A percentile compares a stretch with the other conserved stretches of the same genome.
Evolutionary conservation across 345 rosid genomes (phyloP).

Genomic region (Sonneratia caseolaris): DNA sequence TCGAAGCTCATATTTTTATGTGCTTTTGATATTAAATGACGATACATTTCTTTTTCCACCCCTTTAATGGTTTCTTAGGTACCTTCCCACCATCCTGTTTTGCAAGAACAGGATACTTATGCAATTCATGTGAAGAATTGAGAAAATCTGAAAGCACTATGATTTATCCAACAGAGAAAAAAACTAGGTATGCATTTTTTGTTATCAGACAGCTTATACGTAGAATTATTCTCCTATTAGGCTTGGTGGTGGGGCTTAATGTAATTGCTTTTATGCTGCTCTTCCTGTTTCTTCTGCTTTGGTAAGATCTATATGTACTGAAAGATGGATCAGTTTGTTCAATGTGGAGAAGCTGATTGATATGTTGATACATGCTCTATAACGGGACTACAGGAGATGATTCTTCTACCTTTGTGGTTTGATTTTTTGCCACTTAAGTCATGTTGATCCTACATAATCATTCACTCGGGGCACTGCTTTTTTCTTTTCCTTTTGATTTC

Average conservation of each 20-base stretch:
- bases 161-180: slow-evolving; percentile 20
- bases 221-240: slow-evolving; percentile 2
- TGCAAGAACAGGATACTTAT: slow-evolving; percentile 68
- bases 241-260: not conserved
- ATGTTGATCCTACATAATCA: not conserved
- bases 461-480: not conserved
- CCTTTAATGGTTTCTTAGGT: slow-evolving; percentile 32
- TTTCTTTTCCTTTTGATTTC: too few species aligned
- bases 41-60: not conserved
- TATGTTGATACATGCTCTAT: not conserved
- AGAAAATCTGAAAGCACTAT: slow-evolving; percentile 31
- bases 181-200: slow-evolving; percentile 29
- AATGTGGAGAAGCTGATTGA: not conserved
- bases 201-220: slow-evolving; percentile 2
- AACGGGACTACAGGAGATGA: not conserved
- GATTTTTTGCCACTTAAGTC: not conserved
- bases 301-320: not conserved
- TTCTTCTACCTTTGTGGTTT: not conserved
- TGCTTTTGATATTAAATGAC: not conserved
- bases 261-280: not conserved
- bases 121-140: slow-evolving; percentile 55
- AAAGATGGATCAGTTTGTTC: not conserved
- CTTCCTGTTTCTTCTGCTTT: not conserved
- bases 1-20: not conserved
- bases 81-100: slow-evolving; percentile 45